Evolutionary conservation across 1,284 basidiomycete species (phyloP), one percentile per base, ranked within the genome.

Genomic region (Cerrena zonata): DNA sequence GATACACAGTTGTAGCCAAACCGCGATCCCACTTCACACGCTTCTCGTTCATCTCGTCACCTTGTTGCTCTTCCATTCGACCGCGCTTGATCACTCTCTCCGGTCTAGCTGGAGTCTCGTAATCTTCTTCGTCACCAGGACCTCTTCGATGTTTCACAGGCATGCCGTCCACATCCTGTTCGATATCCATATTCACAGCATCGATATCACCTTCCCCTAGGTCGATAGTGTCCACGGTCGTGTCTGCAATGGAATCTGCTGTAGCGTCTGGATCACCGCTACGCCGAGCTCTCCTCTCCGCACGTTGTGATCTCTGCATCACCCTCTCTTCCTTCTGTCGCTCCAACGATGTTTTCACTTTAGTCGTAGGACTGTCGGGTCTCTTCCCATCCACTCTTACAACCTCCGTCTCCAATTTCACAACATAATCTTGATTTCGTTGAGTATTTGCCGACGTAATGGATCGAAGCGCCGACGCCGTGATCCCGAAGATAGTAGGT

Each of bases 51-150:
- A 10, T 34, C 13, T 18, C 19, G 18, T 26, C 21, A 51, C 62
- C 62, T 40, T 51, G 44, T 36, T 59, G 58, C 3, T 66, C 69
- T 43, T 71, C 72, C 49, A 73, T 63, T 51, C 68, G 65, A 48
- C 67, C 58, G 48, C 60, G 55, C 69, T 68, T 64, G 44, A 45
- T 34, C 12, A 64, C 63, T 50, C 65, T 68, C 34, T 72, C 71
- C 22, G 73, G 62, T 53, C 69, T 69, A 45, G 71, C 70, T 0
- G 82, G 88, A 2, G 84, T 86, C 61, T 77, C 75, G 58, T 88
- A 93, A 56, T 91, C 89, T 58, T 87, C 89, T 34, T 90, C 89
- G 18, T 92, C 90, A 1, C 90, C 89, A 4, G 88, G 79, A 10
- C 84, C 86, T 58, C 81, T 68, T 49, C 66, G 67, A 69, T 88